phyloP scores from a whole-genome alignment of 805 yeast genomes.

The Schwanniomyces pseudopolymorphus region DNA sequence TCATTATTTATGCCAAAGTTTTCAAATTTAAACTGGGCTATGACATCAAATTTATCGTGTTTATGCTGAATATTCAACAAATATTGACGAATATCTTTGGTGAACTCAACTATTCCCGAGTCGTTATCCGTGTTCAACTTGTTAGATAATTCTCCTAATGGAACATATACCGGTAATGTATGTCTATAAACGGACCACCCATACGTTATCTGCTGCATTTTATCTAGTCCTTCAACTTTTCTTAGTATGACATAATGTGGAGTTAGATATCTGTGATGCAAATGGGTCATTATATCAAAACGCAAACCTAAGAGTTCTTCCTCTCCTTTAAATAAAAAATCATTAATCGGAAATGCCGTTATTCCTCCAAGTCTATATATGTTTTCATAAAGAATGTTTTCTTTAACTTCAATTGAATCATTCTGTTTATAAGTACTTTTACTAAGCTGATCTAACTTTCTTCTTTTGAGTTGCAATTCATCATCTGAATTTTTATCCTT shows the following conservation, averaged over 20 bases:
- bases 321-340: constrained; percentile 22
- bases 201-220: constrained; percentile 2
- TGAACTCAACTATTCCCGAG: constrained; percentile 20
- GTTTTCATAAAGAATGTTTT: constrained; percentile 45
- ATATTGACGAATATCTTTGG: constrained; percentile 17
- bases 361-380: constrained; percentile 48
- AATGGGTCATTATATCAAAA: constrained; percentile 42
- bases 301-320: constrained; percentile 46
- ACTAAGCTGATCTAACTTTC: constrained; percentile 3
- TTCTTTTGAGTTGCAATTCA: background rate
- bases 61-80: constrained; percentile 29
- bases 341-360: constrained; percentile 52
- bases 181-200: constrained; percentile 35
- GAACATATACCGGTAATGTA: constrained; percentile 35
- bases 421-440: constrained; percentile 1
- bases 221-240: constrained; percentile 7
- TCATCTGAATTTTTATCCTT: background rate
- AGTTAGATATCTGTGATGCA: constrained; percentile 21
- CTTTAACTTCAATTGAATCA: constrained; percentile 16
- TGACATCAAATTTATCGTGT: constrained; percentile 26
- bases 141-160: constrained; percentile 16
- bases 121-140: constrained; percentile 13
- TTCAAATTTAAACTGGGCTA: constrained; percentile 10
- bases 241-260: constrained; percentile 52
- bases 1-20: constrained; percentile 5